Evolutionary conservation across 495 filamentous ascomycete species (phyloP).

Genomic region (Daldinia bambusicola): DNA sequence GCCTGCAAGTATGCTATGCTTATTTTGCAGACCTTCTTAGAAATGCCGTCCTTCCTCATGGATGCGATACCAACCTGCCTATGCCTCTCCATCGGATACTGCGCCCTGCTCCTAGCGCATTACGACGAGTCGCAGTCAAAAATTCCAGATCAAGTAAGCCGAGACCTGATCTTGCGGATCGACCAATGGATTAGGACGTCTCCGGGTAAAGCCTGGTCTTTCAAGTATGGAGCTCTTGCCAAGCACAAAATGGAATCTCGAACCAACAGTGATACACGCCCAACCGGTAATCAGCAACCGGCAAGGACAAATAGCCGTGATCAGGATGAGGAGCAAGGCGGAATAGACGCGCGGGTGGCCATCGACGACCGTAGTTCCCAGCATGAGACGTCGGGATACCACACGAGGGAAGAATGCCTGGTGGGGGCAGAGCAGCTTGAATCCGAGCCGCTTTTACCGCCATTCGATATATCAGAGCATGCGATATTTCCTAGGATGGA

Average conservation of each 20-base stretch:
- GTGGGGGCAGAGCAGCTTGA: constrained; percentile 20
- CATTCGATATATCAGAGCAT: constrained; percentile 39
- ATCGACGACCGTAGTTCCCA: constrained; percentile 1
- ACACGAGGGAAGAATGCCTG: constrained; percentile 21
- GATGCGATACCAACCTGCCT: constrained; percentile 41
- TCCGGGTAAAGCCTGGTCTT: constrained; percentile 45
- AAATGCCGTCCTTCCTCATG: constrained; percentile 45
- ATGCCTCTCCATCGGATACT: constrained; percentile 46
- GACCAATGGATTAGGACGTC: constrained; percentile 45
- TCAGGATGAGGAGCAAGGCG: constrained; percentile 6
- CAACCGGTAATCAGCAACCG: constrained; percentile 4
- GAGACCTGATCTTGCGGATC: constrained; percentile 40
- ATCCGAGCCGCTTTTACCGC: constrained; percentile 21
- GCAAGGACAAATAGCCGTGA: neutral
- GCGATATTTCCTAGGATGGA: constrained; percentile 48
- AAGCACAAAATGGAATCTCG: constrained; percentile 43
- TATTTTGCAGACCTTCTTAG: constrained; percentile 43
- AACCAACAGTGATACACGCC: constrained; percentile 18
- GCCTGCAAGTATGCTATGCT: constrained; percentile 45
- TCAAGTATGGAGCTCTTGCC: constrained; percentile 44
- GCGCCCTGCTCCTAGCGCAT: constrained; percentile 45
- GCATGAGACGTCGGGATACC: constrained; percentile 15
- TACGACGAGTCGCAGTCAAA: constrained; percentile 45
- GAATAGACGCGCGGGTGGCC: neutral
- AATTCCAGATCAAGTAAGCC: constrained; percentile 37